Evolutionary conservation across 2,329 filamentous ascomycete genomes (phyloP).

Genomic region (Arthrobotrys megalospora): DNA sequence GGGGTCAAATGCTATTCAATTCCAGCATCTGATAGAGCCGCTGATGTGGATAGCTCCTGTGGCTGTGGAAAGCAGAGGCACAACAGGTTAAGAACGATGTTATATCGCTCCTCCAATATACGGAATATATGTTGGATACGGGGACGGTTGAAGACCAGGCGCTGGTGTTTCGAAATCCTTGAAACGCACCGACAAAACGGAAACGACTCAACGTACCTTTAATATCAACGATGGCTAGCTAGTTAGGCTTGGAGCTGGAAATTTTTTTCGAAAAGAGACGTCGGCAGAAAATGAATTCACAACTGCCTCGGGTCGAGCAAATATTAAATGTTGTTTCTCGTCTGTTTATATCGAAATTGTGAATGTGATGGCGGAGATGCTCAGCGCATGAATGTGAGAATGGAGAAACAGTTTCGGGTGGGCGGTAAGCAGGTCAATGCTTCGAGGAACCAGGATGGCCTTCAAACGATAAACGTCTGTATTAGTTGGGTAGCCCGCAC

Average conservation of each 20-base stretch:
- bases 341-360: conserved; percentile 36
- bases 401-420: conserved; percentile 45
- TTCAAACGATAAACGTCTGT: conserved; percentile 53
- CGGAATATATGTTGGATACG: conserved; percentile 26
- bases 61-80: conserved; percentile 23
- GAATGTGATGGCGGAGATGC: conserved; percentile 9
- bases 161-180: conserved; percentile 46
- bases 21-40: conserved; percentile 52
- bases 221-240: conserved; percentile 7
- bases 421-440: conserved; percentile 55
- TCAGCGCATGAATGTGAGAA: conserved; percentile 56
- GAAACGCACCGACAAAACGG: conserved; percentile 48
- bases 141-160: conserved; percentile 16
- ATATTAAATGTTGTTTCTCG: conserved; percentile 4
- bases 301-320: conserved; percentile 20
- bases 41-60: conserved; percentile 24
- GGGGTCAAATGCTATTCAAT: conserved; percentile 33
- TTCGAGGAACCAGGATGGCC: conserved; percentile 30
- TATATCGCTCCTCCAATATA: conserved; percentile 33
- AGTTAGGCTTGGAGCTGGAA: background rate
- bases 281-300: background rate
- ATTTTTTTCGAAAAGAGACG: background rate
- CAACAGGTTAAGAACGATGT: conserved; percentile 24
- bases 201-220: conserved; percentile 39
- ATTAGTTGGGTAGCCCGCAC: conserved; percentile 44